phyloP scores from a whole-genome alignment of 768 basidiomycete genomes.

The Rhodocollybia butyracea region DNA sequence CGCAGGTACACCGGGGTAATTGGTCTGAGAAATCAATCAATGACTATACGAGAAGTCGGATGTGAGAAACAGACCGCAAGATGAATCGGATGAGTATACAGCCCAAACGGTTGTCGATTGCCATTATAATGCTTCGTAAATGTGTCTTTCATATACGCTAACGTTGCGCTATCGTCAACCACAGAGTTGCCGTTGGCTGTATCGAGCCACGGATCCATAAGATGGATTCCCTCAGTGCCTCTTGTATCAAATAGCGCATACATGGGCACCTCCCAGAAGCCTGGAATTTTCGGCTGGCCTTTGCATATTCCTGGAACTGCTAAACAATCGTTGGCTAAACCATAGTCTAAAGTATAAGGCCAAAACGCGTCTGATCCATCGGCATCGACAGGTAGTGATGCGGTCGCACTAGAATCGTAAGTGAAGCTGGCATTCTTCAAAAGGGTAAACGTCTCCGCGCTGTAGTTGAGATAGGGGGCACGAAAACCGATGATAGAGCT shows the following conservation, averaged over 20 bases:
- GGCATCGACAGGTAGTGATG: slow-evolving; percentile 65
- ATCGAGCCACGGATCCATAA: slow-evolving; percentile 87
- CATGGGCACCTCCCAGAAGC: slow-evolving; percentile 87
- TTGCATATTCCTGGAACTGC: slow-evolving; percentile 52
- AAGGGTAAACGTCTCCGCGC: slow-evolving; percentile 54
- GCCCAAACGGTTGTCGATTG: slow-evolving; percentile 75
- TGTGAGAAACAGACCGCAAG: no score
- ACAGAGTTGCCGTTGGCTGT: slow-evolving; percentile 45
- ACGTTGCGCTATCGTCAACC: slow-evolving; percentile 59
- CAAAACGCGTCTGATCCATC: slow-evolving; percentile 71
- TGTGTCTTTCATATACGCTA: slow-evolving; percentile 69
- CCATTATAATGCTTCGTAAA: slow-evolving; percentile 73
- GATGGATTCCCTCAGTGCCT: slow-evolving; percentile 54
- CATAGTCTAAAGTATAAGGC: slow-evolving; percentile 81
- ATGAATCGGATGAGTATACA: slow-evolving; percentile 83
- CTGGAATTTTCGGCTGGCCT: slow-evolving; percentile 68
- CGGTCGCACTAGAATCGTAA: slow-evolving; percentile 65
- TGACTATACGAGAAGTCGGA: no score
- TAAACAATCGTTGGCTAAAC: slow-evolving; percentile 77
- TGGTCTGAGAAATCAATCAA: slow-evolving; percentile 29
- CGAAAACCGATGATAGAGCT: slow-evolving; percentile 67
- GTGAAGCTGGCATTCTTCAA: slow-evolving; percentile 57
- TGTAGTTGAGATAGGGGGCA: slow-evolving; percentile 71
- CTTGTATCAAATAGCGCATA: slow-evolving; percentile 68
- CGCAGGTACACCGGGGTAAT: slow-evolving; percentile 56